A percentile compares a stretch with the other conserved stretches of the same genome.
These are phyloP conservation scores for Chytriomyces sp. DNA, from an alignment of 192 early-diverging fungal species.

Conservation along the genomic window DNA sequence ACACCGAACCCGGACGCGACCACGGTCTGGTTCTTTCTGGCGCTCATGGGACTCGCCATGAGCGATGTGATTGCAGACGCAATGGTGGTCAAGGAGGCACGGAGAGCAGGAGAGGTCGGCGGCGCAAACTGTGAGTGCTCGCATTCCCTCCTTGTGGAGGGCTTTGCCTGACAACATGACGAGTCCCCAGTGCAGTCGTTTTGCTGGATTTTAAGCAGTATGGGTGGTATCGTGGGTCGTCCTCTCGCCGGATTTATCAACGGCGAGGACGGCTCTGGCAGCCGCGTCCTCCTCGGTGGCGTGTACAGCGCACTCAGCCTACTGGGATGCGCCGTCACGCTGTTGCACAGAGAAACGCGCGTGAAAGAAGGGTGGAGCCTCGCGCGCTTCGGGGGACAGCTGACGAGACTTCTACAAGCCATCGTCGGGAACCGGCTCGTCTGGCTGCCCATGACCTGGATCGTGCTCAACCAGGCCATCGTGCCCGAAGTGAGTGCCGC, in stretches of 20 bases:
- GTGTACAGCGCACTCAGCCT: slow-evolving; percentile 8
- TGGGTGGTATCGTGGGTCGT: slow-evolving; percentile 29
- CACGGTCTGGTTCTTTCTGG: slow-evolving; percentile 30
- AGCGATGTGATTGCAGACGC: slow-evolving; percentile 37
- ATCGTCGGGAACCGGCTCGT: slow-evolving; percentile 28
- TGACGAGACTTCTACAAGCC: slow-evolving; percentile 3
- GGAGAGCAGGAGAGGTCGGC: slow-evolving; percentile 18
- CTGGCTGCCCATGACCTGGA: slow-evolving; percentile 29
- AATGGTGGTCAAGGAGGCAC: slow-evolving; percentile 29
- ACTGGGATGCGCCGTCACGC: slow-evolving; percentile 7
- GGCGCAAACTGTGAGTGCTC: slow-evolving; percentile 20
- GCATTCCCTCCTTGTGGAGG: background rate
- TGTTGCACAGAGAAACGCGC: slow-evolving; percentile 17
- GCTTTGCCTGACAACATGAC: background rate
- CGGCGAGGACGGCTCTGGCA: slow-evolving; percentile 27
- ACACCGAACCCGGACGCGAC: slow-evolving; percentile 19
- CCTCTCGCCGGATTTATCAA: slow-evolving; percentile 30
- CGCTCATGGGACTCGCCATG: slow-evolving; percentile 39
- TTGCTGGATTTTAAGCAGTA: slow-evolving; percentile 28
- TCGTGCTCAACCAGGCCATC: slow-evolving; percentile 27
- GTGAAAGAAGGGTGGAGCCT: slow-evolving; percentile 14
- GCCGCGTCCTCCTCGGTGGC: slow-evolving; percentile 13
- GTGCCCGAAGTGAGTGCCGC: slow-evolving; percentile 35
- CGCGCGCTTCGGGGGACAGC: background rate
- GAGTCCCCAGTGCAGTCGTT: slow-evolving; percentile 3